A percentile compares a stretch with the other conserved stretches of the same genome.
Evolutionary conservation across 176 grass and related monocot species (phyloP).

Genomic region (Oryza brachyantha): DNA sequence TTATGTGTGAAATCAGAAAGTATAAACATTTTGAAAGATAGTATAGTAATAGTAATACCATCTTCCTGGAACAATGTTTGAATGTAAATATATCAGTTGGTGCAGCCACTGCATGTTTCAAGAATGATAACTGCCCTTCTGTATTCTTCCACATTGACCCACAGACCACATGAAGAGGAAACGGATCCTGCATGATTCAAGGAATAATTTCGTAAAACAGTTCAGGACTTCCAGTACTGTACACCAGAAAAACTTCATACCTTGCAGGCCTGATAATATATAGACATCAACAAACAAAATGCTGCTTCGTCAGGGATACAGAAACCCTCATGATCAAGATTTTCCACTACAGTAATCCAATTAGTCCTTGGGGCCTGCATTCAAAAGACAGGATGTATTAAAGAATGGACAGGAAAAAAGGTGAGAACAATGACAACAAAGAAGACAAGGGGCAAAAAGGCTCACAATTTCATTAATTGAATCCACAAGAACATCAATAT

Average conservation of each 20-base stretch:
- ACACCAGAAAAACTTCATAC: constrained; percentile 33
- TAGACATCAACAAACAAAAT: constrained; percentile 74
- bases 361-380: constrained; percentile 79
- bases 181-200: constrained; percentile 62
- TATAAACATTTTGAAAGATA: constrained; percentile 1
- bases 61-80: constrained; percentile 57
- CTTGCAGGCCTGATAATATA: constrained; percentile 82
- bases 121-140: constrained; percentile 88
- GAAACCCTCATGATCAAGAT: constrained; percentile 95
- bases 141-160: constrained; percentile 91
- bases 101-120: constrained; percentile 71
- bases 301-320: constrained; percentile 77
- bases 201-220: constrained; percentile 32
- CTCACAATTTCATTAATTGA: constrained; percentile 92
- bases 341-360: constrained; percentile 81
- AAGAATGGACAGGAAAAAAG: constrained; percentile 20
- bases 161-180: constrained; percentile 84
- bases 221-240: background rate
- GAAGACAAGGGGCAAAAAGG: constrained; percentile 4
- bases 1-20: background rate
- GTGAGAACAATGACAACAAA: constrained; percentile 7
- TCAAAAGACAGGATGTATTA: constrained; percentile 17
- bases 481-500: constrained; percentile 80
- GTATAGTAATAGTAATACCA: constrained; percentile 42
- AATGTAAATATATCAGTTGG: constrained; percentile 74